These are phyloP conservation scores for Globisporangium takayamanum DNA, from an alignment of 352 stramenopile genomes.

Conservation along the genomic window DNA sequence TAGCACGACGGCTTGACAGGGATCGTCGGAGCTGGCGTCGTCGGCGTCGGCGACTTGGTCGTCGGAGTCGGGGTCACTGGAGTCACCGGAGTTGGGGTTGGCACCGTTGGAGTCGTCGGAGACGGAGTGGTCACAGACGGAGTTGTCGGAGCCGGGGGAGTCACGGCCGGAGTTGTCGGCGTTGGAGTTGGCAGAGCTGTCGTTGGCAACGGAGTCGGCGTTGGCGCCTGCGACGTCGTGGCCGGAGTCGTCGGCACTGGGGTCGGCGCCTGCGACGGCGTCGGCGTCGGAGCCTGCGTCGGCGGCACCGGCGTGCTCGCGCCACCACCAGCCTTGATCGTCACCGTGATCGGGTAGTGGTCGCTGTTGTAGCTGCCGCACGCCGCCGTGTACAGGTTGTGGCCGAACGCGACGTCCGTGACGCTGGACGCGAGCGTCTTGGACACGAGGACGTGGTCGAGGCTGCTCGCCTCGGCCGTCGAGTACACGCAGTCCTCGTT, in stretches of 20 bases:
- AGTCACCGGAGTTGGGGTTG: no score
- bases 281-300: background rate
- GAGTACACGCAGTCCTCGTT: constrained; percentile 58
- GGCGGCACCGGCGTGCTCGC: background rate
- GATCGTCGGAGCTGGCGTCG: background rate
- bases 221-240: background rate
- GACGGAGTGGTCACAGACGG: no score
- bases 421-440: constrained; percentile 20
- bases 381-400: constrained; percentile 19
- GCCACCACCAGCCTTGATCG: constrained; percentile 10
- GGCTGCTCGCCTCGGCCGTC: constrained; percentile 17
- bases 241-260: background rate
- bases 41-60: background rate
- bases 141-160: background rate
- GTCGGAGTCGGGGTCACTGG: no score
- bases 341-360: constrained; percentile 28
- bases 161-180: background rate
- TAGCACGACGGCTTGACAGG: constrained; percentile 1
- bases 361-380: constrained; percentile 26
- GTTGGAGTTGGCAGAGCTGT: background rate
- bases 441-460: constrained; percentile 19
- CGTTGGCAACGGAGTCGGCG: background rate
- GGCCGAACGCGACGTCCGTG: constrained; percentile 16
- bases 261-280: background rate
- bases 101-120: no score